Evolutionary conservation across 306 rosid genomes (phyloP), one percentile per base, ranked within the genome.

Genomic region (Gynostemma pentaphyllum): DNA sequence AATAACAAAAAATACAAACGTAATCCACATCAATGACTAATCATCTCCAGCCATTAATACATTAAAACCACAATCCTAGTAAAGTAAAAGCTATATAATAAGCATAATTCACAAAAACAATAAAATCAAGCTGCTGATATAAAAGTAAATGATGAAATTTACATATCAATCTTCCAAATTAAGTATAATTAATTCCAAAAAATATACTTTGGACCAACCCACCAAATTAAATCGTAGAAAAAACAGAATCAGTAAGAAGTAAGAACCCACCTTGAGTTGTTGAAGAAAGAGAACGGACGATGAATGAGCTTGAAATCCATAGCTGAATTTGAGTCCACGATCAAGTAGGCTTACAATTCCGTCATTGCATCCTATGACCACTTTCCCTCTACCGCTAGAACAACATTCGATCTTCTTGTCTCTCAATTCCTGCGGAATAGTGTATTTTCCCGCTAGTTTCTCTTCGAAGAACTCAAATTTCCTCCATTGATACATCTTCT

Each of bases 391-490:
- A 14, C 99, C 99, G 70, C 99, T 86, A 9, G 99, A 86, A 45
- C 95, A 92, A 55, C 98, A 88, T 69, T 76, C 69, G 73, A 92
- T 88, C 73, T 57, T 86, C 75, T 53, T 80, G 48, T 75, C 92
- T 13, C 63, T 68, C 2, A 77, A 52, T n/a, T 81, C 95, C 10
- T 83, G 89, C 1, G 98, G 96, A 66, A 86, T 72, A 32, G 80
- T 22, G 79, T 86, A 79, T 59, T 81, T 86, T 14, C 95, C 85
- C 15, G 78, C 78, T 71, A 78, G 78, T 71, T 92, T 92, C 69
- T 88, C 95, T 76, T 92, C 99, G 50, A 92, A 92, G 70, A 92
- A 92, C 70, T 88, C 96, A 81, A 92, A 92, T 81, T 92, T 92
- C 75, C 99, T 68, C 99, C 95, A 88, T 80, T 92, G 99, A 73